Percentiles rank a stretch among this genome's conserved stretches.
These are phyloP conservation scores for Penicillium steckii DNA, from an alignment of 495 filamentous ascomycete species.

Conservation along the genomic window DNA sequence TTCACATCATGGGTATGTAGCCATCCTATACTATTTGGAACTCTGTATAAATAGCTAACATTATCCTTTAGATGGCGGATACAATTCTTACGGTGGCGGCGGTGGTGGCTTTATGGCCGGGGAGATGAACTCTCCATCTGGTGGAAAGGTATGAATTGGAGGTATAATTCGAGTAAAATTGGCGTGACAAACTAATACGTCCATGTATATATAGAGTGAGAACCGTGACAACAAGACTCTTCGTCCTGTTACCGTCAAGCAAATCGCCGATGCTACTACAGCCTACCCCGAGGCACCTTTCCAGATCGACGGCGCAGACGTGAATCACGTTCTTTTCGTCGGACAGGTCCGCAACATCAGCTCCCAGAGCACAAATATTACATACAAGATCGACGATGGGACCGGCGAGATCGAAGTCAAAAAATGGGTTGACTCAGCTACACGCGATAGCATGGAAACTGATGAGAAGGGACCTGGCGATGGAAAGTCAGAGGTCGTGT, in stretches of 20 bases:
- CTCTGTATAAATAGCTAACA: conserved; percentile 1
- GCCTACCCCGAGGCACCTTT: conserved; percentile 71
- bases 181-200: background rate
- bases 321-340: conserved; percentile 68
- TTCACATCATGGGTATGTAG: conserved; percentile 33
- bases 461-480: conserved; percentile 31
- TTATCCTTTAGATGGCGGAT: conserved; percentile 24
- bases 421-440: conserved; percentile 74
- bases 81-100: conserved; percentile 49
- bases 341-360: conserved; percentile 87
- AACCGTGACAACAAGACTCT: conserved; percentile 66
- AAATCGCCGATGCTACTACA: conserved; percentile 77
- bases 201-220: conserved; percentile 5
- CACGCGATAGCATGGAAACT: conserved; percentile 49
- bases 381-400: conserved; percentile 92
- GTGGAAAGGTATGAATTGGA: conserved; percentile 33
- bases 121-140: conserved; percentile 47
- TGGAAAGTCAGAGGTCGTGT: conserved; percentile 49
- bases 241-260: conserved; percentile 91
- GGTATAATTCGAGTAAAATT: background rate
- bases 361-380: conserved; percentile 84
- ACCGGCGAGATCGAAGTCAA: conserved; percentile 92
- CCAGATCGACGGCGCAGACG: conserved; percentile 72
- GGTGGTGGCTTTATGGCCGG: conserved; percentile 64
- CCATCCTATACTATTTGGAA: background rate